Percentiles rank a stretch among this genome's conserved stretches.
Conservation (phyloP, 345 rosid genomes). For the Orychophragmus violaceus region DNA sequence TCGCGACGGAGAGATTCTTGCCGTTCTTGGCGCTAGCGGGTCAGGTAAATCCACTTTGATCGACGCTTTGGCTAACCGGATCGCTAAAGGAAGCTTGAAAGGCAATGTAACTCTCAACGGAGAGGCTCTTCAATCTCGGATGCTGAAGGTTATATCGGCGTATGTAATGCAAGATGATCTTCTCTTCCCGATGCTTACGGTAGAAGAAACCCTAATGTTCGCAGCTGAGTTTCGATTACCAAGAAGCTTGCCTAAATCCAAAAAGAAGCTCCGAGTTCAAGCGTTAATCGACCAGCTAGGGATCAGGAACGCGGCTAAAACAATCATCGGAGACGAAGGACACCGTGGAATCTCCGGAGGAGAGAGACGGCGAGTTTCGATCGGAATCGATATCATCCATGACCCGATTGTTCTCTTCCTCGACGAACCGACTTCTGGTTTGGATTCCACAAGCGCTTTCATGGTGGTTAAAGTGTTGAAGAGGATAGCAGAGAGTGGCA, state of each 20-base stretch:
- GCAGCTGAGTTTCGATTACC: conserved; percentile 90
- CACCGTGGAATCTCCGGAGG: conserved; percentile 95
- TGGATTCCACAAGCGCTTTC: conserved; percentile 90
- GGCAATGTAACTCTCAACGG: conserved; percentile 67
- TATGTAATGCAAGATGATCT: conserved; percentile 96
- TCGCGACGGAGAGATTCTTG: conserved; percentile 78
- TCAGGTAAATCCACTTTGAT: conserved; percentile 84
- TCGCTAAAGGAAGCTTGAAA: conserved; percentile 67
- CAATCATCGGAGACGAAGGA: conserved; percentile 91
- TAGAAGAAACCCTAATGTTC: conserved; percentile 83
- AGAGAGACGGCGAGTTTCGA: conserved; percentile 84
- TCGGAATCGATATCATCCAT: conserved; percentile 85
- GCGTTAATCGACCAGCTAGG: conserved; percentile 87
- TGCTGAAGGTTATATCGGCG: conserved; percentile 80
- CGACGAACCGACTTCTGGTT: conserved; percentile 93
- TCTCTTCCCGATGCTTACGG: conserved; percentile 82
- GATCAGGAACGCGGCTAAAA: conserved; percentile 72
- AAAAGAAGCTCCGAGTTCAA: conserved; percentile 68
- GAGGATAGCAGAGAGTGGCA: too few relatives aligned
- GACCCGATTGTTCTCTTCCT: conserved; percentile 84
- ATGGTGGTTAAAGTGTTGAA: too few relatives aligned
- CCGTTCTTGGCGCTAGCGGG: conserved; percentile 93
- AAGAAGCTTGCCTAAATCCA: conserved; percentile 58
- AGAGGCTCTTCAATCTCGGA: conserved; percentile 60
- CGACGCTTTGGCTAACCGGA: conserved; percentile 75